A percentile compares a stretch with the other conserved stretches of the same genome.
These are phyloP conservation scores for Pleurozium schreberi DNA, from an alignment of 225 moss, liverwort and hornwort genomes.

Conservation along the genomic window DNA sequence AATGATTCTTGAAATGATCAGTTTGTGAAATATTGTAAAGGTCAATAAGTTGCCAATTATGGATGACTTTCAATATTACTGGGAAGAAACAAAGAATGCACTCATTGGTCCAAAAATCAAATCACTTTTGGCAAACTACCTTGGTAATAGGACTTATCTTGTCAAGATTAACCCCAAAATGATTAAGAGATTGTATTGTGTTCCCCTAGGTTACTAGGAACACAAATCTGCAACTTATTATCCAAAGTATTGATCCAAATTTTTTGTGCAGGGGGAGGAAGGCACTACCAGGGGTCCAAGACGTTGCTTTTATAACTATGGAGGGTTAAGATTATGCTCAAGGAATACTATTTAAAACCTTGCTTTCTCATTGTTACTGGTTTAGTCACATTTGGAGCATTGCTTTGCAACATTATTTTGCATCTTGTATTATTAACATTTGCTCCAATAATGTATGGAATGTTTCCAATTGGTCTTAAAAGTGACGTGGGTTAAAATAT, in stretches of 20 bases:
- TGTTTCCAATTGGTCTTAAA: neutral
- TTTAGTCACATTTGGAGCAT: neutral
- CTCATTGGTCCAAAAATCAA: neutral
- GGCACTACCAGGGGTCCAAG: rapidly evolving
- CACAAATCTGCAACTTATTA: neutral
- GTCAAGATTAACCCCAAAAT: neutral
- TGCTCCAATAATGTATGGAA: neutral
- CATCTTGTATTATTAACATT: neutral
- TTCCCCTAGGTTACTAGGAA: neutral
- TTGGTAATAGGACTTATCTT: neutral
- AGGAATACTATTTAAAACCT: neutral
- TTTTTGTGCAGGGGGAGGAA: too few species aligned
- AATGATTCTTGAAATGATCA: too few species aligned
- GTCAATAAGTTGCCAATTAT: neutral
- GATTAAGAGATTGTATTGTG: rapidly evolving
- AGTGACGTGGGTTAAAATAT: neutral
- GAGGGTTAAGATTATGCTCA: neutral
- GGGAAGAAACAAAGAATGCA: neutral
- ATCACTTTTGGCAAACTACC: too few species aligned
- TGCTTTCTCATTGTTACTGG: neutral
- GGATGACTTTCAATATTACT: neutral
- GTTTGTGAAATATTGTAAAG: rapidly evolving
- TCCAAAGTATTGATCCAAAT: neutral
- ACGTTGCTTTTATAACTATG: neutral
- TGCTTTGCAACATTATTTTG: neutral